These are phyloP conservation scores for Pluteus cervinus DNA, from an alignment of 768 basidiomycete species.

Conservation along the genomic window DNA sequence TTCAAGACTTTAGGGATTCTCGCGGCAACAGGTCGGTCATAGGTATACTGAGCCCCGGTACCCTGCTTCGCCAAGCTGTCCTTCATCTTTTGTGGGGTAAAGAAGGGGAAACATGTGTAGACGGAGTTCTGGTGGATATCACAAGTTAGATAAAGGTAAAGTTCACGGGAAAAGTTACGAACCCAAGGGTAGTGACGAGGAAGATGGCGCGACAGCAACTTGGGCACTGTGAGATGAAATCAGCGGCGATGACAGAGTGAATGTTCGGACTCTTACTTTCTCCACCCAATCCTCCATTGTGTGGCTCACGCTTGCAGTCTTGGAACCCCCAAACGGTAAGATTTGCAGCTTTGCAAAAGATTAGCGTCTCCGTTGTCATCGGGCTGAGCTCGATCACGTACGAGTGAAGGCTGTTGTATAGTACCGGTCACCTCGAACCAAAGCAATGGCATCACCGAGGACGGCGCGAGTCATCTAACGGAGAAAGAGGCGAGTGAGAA, in stretches of 20 bases:
- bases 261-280: conserved; percentile 19
- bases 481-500: not conserved
- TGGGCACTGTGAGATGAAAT: conserved; percentile 26
- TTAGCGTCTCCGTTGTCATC: not conserved
- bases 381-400: conserved; percentile 15
- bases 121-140: conserved; percentile 40
- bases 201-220: conserved; percentile 38
- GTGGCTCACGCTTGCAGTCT: conserved; percentile 38
- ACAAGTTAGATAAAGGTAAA: not conserved
- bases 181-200: conserved; percentile 35
- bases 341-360: conserved; percentile 24
- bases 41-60: conserved; percentile 31
- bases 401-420: conserved; percentile 47
- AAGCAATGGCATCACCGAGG: conserved; percentile 46
- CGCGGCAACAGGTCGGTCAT: conserved; percentile 28
- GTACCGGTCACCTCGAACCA: conserved; percentile 50
- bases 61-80: conserved; percentile 32
- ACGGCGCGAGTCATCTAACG: conserved; percentile 39
- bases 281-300: conserved; percentile 32
- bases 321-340: conserved; percentile 48
- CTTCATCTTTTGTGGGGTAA: conserved; percentile 43
- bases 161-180: not conserved
- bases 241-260: not conserved
- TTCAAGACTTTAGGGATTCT: conserved; percentile 25
- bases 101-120: conserved; percentile 65